Percentiles rank a stretch among this genome's conserved stretches.
Evolutionary conservation across 1,284 basidiomycete genomes (phyloP).

Genomic region (Athelia sp.): DNA sequence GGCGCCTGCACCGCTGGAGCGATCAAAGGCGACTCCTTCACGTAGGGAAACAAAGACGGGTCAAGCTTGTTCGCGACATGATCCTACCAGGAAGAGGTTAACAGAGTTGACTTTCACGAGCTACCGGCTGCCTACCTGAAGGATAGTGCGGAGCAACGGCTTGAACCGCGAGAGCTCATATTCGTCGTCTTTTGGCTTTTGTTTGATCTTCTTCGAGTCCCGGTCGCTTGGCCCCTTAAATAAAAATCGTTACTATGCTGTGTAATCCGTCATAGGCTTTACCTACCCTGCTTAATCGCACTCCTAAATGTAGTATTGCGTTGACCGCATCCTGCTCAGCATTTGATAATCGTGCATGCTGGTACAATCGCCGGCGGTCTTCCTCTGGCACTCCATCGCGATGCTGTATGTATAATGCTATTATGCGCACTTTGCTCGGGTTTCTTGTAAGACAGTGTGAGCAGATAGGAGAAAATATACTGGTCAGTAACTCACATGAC

Average conservation of each 20-base stretch:
- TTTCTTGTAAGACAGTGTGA: no score
- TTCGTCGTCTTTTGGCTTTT: conserved; percentile 79
- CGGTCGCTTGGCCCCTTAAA: conserved; percentile 62
- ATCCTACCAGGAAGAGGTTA: conserved; percentile 55
- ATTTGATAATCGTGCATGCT: conserved; percentile 88
- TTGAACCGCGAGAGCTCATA: conserved; percentile 96
- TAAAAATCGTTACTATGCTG: no score
- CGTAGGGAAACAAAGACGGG: conserved; percentile 80
- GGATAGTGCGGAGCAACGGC: conserved; percentile 78
- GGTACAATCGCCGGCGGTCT: conserved; percentile 90
- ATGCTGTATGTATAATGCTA: conserved; percentile 93
- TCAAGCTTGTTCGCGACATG: conserved; percentile 81
- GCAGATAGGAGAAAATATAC: no score
- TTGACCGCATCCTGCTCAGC: conserved; percentile 95
- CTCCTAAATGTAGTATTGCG: conserved; percentile 80
- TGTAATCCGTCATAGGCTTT: no score
- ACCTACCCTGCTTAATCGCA: conserved; percentile 78
- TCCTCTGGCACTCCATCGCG: conserved; percentile 98
- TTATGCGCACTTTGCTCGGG: conserved; percentile 92
- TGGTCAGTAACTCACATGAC: conserved; percentile 66
- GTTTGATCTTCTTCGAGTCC: conserved; percentile 77
- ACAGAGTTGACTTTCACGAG: not conserved
- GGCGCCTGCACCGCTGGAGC: conserved; percentile 32
- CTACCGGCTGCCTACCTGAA: conserved; percentile 59
- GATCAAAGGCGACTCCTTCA: conserved; percentile 74